Conservation (phyloP, 2,329 filamentous ascomycete species). For the Tetracladium maxilliforme region DNA sequence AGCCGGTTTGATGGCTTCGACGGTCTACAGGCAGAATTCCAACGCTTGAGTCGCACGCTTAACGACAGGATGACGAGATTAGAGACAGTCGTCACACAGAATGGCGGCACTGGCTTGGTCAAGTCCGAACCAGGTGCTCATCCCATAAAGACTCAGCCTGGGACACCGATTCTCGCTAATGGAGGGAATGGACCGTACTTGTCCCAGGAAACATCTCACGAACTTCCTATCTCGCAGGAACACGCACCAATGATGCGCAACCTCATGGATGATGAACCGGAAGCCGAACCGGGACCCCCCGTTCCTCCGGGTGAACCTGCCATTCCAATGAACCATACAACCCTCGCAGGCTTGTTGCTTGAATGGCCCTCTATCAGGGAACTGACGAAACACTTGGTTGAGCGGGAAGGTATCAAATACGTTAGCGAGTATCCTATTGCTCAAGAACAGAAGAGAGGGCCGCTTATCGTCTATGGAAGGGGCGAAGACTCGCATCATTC, state of each 20-base stretch:
- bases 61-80: no score
- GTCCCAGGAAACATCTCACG: no score
- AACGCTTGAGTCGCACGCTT: no score
- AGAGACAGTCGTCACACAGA: no score
- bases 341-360: constrained; percentile 71
- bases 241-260: neutral
- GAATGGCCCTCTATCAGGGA: constrained; percentile 53
- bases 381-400: constrained; percentile 35
- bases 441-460: constrained; percentile 58
- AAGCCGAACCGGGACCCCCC: constrained; percentile 32
- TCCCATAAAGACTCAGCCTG: no score
- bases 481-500: constrained; percentile 58
- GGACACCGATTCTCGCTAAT: no score
- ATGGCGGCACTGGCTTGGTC: no score
- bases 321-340: constrained; percentile 77
- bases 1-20: constrained; percentile 14
- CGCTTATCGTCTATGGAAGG: constrained; percentile 61
- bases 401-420: constrained; percentile 32
- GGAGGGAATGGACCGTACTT: no score
- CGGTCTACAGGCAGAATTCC: constrained; percentile 17
- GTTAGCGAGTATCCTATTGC: constrained; percentile 66
- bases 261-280: constrained; percentile 32
- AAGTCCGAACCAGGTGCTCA: no score
- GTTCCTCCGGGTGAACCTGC: constrained; percentile 46
- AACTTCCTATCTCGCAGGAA: constrained; percentile 1